Evolutionary conservation across 257 asterid species (phyloP).

Genomic region (Thymus quinquecostatus): DNA sequence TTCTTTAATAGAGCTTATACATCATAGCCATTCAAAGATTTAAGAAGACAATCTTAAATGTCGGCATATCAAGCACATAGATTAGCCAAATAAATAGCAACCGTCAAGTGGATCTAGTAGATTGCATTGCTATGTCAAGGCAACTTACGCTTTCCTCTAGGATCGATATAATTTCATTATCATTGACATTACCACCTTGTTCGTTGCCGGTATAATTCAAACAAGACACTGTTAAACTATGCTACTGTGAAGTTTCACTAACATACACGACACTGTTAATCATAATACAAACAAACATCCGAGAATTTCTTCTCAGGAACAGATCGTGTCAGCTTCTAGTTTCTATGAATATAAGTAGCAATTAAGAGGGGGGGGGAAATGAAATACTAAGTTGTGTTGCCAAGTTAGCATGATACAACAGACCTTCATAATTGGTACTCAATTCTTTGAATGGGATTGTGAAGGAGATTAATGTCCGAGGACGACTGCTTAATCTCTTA

Average conservation of each 20-base stretch:
- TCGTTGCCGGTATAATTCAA: background rate
- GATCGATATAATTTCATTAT: background rate
- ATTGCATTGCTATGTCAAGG: background rate
- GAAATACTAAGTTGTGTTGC: background rate
- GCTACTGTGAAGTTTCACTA: no score
- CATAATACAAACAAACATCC: background rate
- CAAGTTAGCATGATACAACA: background rate
- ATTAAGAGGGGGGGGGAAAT: no score
- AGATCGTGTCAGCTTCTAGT: background rate
- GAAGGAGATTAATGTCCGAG: background rate
- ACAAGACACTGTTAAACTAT: background rate
- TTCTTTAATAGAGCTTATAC: background rate
- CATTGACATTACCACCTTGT: no score
- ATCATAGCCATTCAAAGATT: background rate
- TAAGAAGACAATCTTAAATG: background rate
- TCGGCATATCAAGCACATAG: background rate
- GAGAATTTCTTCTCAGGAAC: no score
- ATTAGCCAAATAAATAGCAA: background rate
- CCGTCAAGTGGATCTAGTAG: background rate
- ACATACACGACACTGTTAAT: no score
- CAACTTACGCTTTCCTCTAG: background rate
- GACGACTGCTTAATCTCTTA: no score
- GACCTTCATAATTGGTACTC: background rate
- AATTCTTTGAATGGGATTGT: background rate
- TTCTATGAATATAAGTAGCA: background rate